phyloP scores from a whole-genome alignment of 225 moss, liverwort and hornwort species.

The Pseudoscleropodium purum region DNA sequence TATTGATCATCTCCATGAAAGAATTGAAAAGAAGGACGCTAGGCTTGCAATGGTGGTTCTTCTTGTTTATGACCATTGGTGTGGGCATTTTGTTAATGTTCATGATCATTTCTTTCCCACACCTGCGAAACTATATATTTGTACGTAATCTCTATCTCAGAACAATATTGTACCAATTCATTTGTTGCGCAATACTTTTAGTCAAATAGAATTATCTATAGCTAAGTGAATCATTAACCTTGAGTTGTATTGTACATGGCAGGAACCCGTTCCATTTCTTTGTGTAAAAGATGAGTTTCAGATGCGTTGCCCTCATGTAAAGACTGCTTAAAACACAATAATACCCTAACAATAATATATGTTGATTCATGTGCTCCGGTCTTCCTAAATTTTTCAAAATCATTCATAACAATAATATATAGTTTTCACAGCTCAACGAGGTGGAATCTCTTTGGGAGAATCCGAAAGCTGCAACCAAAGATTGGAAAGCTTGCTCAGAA shows the following conservation, averaged over 20 bases:
- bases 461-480: constrained; percentile 29
- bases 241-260: neutral
- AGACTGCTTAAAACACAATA: neutral
- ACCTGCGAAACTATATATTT: neutral
- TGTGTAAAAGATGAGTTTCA: constrained; percentile 33
- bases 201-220: neutral
- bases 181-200: neutral
- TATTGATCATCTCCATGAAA: constrained; percentile 1
- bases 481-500: constrained; percentile 50
- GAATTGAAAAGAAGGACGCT: neutral
- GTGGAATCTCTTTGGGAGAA: constrained; percentile 55
- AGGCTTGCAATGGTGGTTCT: neutral
- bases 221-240: neutral
- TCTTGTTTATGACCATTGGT: neutral
- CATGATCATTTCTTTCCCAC: neutral
- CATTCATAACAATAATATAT: neutral
- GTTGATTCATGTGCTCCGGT: neutral
- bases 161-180: neutral
- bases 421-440: constrained; percentile 13
- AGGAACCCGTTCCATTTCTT: constrained; percentile 36
- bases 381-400: neutral
- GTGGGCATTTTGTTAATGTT: neutral
- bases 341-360: too few relatives aligned
- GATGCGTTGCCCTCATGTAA: constrained; percentile 38
- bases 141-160: neutral